Evolutionary conservation across 2,329 filamentous ascomycete species (phyloP).

Genomic region (Beauveria pseudobassiana): DNA sequence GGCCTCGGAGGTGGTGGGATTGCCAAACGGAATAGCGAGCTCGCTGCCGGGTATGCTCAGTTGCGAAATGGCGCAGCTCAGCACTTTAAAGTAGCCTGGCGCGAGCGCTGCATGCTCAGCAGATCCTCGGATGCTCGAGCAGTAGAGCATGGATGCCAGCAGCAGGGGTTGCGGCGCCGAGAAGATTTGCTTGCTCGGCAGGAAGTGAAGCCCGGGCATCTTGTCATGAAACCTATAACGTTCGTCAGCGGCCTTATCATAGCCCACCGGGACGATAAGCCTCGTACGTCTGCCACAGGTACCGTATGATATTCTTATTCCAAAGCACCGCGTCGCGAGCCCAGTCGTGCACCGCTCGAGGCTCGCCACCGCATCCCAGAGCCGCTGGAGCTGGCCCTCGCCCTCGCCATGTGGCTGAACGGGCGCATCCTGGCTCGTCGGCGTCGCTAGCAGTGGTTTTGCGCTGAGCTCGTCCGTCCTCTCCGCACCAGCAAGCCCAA

Average conservation of each 20-base stretch:
- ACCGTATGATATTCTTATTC: conserved; percentile 24
- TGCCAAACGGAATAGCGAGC: conserved; percentile 19
- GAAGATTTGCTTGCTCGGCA: conserved; percentile 34
- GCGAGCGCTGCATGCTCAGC: conserved; percentile 27
- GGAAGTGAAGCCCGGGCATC: conserved; percentile 37
- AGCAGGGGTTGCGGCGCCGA: conserved; percentile 34
- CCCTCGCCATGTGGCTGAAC: conserved; percentile 4
- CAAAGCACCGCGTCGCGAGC: conserved; percentile 22
- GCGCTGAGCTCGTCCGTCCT: background rate
- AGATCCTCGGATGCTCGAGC: conserved; percentile 26
- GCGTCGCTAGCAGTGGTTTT: background rate
- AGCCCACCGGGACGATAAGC: background rate
- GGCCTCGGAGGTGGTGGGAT: conserved; percentile 23
- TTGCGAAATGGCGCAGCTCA: conserved; percentile 33
- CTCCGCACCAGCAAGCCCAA: conserved; percentile 14
- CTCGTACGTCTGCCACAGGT: conserved; percentile 25
- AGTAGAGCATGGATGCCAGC: conserved; percentile 37
- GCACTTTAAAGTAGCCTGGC: conserved; percentile 29
- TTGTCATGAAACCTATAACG: conserved; percentile 32
- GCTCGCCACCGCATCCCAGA: conserved; percentile 24
- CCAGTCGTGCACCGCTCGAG: conserved; percentile 21
- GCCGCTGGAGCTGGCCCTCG: conserved; percentile 14
- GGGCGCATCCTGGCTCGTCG: conserved; percentile 14
- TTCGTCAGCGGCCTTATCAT: conserved; percentile 12
- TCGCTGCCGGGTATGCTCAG: conserved; percentile 28